Conservation (phyloP, 495 filamentous ascomycete genomes). For the Penicillium soppii region DNA sequence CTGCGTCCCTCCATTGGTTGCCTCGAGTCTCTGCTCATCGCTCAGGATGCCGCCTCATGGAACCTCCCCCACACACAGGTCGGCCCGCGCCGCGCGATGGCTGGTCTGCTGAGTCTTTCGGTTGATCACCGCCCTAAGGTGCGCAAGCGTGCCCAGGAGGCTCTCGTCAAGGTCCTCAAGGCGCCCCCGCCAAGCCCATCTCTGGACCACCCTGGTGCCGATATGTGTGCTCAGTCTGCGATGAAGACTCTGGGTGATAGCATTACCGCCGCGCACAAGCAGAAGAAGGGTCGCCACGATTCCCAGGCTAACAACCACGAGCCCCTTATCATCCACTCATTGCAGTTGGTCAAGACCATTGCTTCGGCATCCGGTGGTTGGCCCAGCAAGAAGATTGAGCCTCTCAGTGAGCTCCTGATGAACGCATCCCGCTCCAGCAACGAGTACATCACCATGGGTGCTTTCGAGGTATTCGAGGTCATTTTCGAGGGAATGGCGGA, state of each 20-base stretch:
- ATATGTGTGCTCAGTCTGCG: constrained; percentile 92
- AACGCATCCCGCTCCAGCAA: constrained; percentile 83
- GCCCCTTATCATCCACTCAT: constrained; percentile 80
- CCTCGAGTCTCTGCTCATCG: constrained; percentile 81
- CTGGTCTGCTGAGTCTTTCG: constrained; percentile 79
- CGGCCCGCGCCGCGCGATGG: constrained; percentile 83
- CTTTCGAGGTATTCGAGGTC: constrained; percentile 95
- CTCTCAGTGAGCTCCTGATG: constrained; percentile 83
- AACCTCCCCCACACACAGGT: constrained; percentile 77
- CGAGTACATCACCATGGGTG: constrained; percentile 91
- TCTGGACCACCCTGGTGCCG: constrained; percentile 86
- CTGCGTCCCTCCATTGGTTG: constrained; percentile 88
- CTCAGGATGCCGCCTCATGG: constrained; percentile 87
- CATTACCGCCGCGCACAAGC: constrained; percentile 60
- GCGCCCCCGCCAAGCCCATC: constrained; percentile 84
- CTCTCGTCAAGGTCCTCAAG: constrained; percentile 76
- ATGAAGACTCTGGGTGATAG: constrained; percentile 72
- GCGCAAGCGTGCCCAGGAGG: constrained; percentile 90
- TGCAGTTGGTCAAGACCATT: constrained; percentile 88
- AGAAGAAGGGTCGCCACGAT: constrained; percentile 60
- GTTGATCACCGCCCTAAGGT: constrained; percentile 93
- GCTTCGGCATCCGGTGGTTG: constrained; percentile 85
- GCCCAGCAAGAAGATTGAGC: constrained; percentile 95
- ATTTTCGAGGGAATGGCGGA: constrained; percentile 90
- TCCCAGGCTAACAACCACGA: constrained; percentile 60